Conservation (phyloP, 1,284 basidiomycete species). For the Butyriboletus regius region DNA sequence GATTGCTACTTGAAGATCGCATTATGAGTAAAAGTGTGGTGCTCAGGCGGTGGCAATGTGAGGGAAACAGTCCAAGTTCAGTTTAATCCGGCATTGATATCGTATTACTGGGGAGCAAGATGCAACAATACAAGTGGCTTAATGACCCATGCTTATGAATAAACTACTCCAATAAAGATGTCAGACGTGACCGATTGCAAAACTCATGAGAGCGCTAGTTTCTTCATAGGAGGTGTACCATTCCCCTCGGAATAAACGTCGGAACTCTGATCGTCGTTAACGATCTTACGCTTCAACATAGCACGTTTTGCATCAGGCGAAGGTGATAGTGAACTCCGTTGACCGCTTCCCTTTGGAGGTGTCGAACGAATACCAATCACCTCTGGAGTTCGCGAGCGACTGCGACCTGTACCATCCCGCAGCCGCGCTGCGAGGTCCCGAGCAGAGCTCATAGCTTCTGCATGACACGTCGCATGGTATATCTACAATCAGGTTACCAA, state of each 20-base stretch:
- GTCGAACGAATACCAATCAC: conserved; percentile 36
- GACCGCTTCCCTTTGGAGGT: conserved; percentile 36
- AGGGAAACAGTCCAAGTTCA: not conserved
- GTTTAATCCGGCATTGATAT: conserved; percentile 3
- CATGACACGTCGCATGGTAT: conserved; percentile 87
- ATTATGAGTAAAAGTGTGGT: conserved; percentile 2
- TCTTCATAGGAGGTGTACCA: conserved; percentile 54
- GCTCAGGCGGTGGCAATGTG: not conserved
- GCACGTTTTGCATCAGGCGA: conserved; percentile 45
- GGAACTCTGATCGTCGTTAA: conserved; percentile 39
- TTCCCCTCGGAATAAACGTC: conserved; percentile 32
- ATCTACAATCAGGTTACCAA: conserved; percentile 41
- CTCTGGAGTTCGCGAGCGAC: conserved; percentile 69
- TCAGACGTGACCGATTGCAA: conserved; percentile 4
- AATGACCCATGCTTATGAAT: conserved; percentile 24
- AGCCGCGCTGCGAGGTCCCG: conserved; percentile 59
- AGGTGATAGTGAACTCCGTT: conserved; percentile 39
- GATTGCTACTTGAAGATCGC: not conserved
- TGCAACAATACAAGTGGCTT: conserved; percentile 25
- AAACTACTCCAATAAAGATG: conserved; percentile 35
- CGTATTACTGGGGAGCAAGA: conserved; percentile 17
- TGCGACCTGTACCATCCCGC: conserved; percentile 54
- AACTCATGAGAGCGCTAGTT: conserved; percentile 40
- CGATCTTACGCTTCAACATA: conserved; percentile 66
- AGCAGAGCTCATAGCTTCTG: conserved; percentile 62